A percentile compares a stretch with the other conserved stretches of the same genome.
These are phyloP conservation scores for Zasmidium citrigriseum DNA, from an alignment of 2,329 filamentous ascomycete species.

Conservation along the genomic window DNA sequence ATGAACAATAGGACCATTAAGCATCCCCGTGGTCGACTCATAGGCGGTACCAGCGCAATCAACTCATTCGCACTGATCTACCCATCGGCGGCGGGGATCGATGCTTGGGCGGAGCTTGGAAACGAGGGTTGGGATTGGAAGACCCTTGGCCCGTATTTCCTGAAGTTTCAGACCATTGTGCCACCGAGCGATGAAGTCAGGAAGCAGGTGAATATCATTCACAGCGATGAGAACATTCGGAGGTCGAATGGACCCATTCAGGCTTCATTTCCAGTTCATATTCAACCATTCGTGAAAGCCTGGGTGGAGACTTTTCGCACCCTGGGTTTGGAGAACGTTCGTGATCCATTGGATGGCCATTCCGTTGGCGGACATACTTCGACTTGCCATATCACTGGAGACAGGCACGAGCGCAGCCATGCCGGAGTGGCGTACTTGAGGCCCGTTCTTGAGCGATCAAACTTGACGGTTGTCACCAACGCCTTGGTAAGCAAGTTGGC, in stretches of 20 bases:
- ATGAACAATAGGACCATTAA: slow-evolving; percentile 20
- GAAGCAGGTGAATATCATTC: not conserved
- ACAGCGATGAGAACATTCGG: slow-evolving; percentile 3
- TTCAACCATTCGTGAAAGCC: slow-evolving; percentile 5
- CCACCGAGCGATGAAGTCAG: not conserved
- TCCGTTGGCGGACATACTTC: slow-evolving; percentile 13
- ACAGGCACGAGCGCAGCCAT: slow-evolving; percentile 22
- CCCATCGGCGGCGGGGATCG: slow-evolving; percentile 27
- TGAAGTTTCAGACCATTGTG: slow-evolving; percentile 5
- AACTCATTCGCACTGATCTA: slow-evolving; percentile 36
- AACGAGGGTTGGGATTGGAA: slow-evolving; percentile 37
- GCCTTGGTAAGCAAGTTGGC: slow-evolving; percentile 40
- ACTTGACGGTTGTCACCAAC: slow-evolving; percentile 39
- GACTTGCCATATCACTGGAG: slow-evolving; percentile 8
- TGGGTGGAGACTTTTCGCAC: slow-evolving; percentile 19
- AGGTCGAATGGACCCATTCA: slow-evolving; percentile 34
- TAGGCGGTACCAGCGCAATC: slow-evolving; percentile 42
- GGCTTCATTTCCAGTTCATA: slow-evolving; percentile 32
- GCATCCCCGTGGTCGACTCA: slow-evolving; percentile 35
- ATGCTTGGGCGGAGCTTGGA: slow-evolving; percentile 33
- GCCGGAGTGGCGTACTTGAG: slow-evolving; percentile 24
- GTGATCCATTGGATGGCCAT: slow-evolving; percentile 7
- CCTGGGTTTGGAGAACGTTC: not conserved
- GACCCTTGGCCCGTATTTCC: slow-evolving; percentile 6
- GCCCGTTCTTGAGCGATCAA: slow-evolving; percentile 27